Percentiles rank a stretch among this genome's conserved stretches.
Conservation (phyloP, 176 grass and related monocot species). For the Thinopyrum elongatum region DNA sequence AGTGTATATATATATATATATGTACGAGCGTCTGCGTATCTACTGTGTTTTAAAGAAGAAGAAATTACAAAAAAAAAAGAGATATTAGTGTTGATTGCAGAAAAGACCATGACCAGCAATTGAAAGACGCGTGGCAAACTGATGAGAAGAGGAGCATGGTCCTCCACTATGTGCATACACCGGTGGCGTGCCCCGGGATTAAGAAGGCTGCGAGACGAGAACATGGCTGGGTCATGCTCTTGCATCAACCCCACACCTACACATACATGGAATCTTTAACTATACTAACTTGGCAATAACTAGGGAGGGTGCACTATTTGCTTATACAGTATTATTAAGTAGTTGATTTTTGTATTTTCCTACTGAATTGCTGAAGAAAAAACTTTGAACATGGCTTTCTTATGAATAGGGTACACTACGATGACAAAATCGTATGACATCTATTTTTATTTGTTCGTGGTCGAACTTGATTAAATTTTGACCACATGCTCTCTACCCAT, state of each 20-base stretch:
- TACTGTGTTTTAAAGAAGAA: too few species aligned
- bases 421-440: too few species aligned
- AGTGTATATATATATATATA: too few species aligned
- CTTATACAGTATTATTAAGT: not conserved
- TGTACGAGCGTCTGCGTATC: too few species aligned
- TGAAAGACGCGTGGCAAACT: not conserved
- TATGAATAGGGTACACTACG: too few species aligned
- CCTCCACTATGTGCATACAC: not conserved
- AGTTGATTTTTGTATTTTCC: too few species aligned
- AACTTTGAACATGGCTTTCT: too few species aligned
- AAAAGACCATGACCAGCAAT: not conserved
- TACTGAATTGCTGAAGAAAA: too few species aligned
- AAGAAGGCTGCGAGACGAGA: not conserved
- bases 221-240: not conserved
- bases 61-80: too few species aligned
- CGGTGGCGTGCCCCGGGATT: not conserved
- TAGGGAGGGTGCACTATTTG: not conserved
- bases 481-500: too few species aligned
- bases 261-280: not conserved
- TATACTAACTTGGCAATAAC: not conserved
- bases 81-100: not conserved
- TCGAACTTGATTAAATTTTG: too few species aligned
- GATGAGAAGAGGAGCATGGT: not conserved
- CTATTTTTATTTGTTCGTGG: too few species aligned
- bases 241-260: not conserved